Percentiles rank a stretch among this genome's conserved stretches.
These are phyloP conservation scores for Tulasnella sp. DNA, from an alignment of 768 basidiomycete species.

Conservation along the genomic window DNA sequence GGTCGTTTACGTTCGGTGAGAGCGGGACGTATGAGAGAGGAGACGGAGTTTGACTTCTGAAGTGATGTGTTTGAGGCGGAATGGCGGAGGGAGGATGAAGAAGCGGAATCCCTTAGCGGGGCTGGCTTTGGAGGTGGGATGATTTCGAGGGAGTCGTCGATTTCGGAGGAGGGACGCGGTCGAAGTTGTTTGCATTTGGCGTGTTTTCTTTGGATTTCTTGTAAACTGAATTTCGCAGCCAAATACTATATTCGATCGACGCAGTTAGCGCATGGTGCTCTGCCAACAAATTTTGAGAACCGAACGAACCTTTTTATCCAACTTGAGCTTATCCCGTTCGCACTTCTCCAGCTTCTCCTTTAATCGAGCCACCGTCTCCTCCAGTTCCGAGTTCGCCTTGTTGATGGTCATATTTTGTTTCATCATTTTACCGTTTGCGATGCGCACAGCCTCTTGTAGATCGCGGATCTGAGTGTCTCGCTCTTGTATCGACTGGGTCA, in stretches of 20 bases:
- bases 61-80: neutral
- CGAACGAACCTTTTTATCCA: neutral
- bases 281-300: too few species aligned
- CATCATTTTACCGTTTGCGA: neutral
- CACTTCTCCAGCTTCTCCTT: neutral
- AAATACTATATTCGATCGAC: neutral
- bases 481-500: neutral
- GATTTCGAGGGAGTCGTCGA: constrained; percentile 1
- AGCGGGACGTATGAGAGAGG: neutral
- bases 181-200: neutral
- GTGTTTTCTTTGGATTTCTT: neutral
- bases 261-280: neutral
- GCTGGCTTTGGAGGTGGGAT: neutral
- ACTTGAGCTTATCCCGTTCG: neutral
- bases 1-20: neutral
- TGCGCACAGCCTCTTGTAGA: neutral
- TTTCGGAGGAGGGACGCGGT: neutral
- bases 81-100: neutral
- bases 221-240: neutral
- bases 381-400: neutral
- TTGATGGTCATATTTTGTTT: neutral
- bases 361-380: neutral
- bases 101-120: neutral
- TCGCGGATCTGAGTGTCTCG: neutral
- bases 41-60: neutral